These are phyloP conservation scores for Xylariales sp. DNA, from an alignment of 2,329 filamentous ascomycete species.

Conservation along the genomic window DNA sequence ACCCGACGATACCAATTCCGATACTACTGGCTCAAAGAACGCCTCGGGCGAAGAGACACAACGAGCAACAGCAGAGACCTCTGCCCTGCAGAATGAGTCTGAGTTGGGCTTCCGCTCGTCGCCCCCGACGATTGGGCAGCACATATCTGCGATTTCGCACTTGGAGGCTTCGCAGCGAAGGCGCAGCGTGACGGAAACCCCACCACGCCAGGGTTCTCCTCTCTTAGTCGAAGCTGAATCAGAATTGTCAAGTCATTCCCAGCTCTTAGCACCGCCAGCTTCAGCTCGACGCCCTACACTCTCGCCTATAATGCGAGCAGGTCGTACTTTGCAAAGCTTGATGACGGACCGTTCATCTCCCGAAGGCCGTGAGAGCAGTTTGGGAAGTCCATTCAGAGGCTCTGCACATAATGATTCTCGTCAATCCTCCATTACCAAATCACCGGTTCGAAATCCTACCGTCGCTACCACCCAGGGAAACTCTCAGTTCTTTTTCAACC, in stretches of 20 bases:
- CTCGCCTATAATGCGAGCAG: conserved; percentile 55
- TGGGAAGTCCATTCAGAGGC: conserved; percentile 52
- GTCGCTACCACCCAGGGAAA: not conserved
- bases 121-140: conserved; percentile 21
- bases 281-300: conserved; percentile 30
- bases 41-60: conserved; percentile 17
- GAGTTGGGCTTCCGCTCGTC: conserved; percentile 28
- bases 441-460: conserved; percentile 16
- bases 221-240: not conserved
- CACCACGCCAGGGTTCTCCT: conserved; percentile 3
- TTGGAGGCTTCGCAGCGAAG: conserved; percentile 1
- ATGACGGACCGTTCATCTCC: conserved; percentile 57
- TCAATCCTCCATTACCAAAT: conserved; percentile 18
- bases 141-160: no score
- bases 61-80: conserved; percentile 7
- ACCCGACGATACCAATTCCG: conserved; percentile 43
- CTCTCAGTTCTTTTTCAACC: conserved; percentile 4
- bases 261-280: conserved; percentile 1
- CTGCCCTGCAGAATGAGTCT: conserved; percentile 10
- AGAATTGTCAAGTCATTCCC: conserved; percentile 1
- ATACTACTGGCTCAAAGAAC: conserved; percentile 28
- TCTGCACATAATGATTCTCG: conserved; percentile 22
- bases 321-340: conserved; percentile 51
- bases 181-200: conserved; percentile 1
- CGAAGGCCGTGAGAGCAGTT: conserved; percentile 41